These are phyloP conservation scores for Cinnamomum micranthum DNA, from an alignment of 164 flowering plant species.

Conservation along the genomic window DNA sequence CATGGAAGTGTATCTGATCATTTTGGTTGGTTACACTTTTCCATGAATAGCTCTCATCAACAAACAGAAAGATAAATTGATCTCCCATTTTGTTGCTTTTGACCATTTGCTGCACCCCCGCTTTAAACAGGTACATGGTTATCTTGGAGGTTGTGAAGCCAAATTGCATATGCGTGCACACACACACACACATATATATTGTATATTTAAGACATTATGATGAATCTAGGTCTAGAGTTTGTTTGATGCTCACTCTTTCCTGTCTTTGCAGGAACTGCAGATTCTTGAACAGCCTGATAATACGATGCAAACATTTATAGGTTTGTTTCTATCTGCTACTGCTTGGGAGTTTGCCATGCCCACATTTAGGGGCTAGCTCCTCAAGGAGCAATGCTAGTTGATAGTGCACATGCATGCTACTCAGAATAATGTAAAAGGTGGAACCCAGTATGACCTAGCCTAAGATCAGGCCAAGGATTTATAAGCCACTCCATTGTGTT, in stretches of 20 bases:
- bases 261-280: slow-evolving; percentile 1
- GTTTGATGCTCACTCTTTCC: background rate
- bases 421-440: background rate
- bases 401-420: background rate
- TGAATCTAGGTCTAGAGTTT: background rate
- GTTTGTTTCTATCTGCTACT: background rate
- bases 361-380: background rate
- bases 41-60: background rate
- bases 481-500: background rate
- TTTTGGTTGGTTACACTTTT: background rate
- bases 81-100: background rate
- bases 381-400: background rate
- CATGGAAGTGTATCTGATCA: background rate
- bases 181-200: too few species aligned
- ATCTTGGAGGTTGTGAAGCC: background rate
- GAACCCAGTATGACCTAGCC: background rate
- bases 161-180: background rate
- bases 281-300: background rate
- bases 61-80: background rate
- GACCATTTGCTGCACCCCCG: background rate
- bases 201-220: background rate
- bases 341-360: background rate
- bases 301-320: slow-evolving; percentile 1
- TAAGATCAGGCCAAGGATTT: background rate
- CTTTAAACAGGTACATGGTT: background rate